Evolutionary conservation across 305 asterid species (phyloP).

Genomic region (Fraxinus sp.): DNA sequence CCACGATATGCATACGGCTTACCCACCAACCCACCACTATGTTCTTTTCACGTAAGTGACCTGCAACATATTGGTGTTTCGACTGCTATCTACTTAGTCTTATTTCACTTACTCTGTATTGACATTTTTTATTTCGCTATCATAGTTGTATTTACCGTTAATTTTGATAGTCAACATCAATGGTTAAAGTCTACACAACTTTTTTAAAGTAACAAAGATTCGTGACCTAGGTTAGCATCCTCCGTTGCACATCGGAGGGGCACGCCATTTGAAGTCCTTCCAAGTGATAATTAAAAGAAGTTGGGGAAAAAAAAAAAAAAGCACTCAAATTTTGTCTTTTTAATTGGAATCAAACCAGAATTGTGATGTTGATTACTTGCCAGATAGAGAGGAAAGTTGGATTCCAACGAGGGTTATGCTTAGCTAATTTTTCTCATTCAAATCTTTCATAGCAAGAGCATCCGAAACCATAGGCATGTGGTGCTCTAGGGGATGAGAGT

Average conservation of each 20-base stretch:
- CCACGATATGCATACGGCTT: not conserved
- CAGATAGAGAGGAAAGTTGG: not conserved
- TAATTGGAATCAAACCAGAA: not conserved
- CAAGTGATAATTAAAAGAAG: not conserved
- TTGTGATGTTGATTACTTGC: not conserved
- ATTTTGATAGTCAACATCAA: not conserved
- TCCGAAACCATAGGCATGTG: not conserved
- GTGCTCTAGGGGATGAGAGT: not conserved
- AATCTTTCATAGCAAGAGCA: not conserved
- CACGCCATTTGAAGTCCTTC: not conserved
- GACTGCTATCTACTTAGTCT: not conserved
- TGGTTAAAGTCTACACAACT: not conserved
- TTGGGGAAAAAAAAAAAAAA: too few species aligned
- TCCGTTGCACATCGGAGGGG: not conserved
- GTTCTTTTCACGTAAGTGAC: not conserved
- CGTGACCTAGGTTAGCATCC: not conserved
- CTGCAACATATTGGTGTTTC: not conserved
- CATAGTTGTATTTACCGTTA: not conserved
- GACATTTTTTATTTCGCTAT: not conserved
- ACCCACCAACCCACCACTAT: not conserved
- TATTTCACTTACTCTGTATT: not conserved
- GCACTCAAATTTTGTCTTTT: too few species aligned
- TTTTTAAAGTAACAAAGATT: not conserved
- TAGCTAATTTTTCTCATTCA: not conserved
- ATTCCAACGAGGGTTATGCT: not conserved